Conservation (phyloP, 2,329 filamentous ascomycete genomes). For the Neurospora sp. region DNA sequence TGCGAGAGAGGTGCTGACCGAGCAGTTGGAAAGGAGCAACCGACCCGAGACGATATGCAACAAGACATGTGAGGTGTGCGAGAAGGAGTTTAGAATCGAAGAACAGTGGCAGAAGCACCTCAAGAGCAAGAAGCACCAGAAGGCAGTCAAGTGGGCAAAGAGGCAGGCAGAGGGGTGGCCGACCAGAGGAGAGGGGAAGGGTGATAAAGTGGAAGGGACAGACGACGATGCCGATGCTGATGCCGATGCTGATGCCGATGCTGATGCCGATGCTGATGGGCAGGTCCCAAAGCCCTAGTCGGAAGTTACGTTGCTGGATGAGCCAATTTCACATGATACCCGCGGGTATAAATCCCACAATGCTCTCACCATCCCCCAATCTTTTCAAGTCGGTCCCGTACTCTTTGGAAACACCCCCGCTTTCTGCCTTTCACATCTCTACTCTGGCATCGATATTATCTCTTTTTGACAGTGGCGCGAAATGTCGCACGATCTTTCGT, state of each 20-base stretch:
- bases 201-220: neutral
- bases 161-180: constrained; percentile 2
- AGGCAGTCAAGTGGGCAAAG: constrained; percentile 10
- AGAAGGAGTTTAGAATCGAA: constrained; percentile 51
- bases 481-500: neutral
- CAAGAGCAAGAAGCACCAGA: constrained; percentile 31
- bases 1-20: constrained; percentile 46
- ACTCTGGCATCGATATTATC: neutral
- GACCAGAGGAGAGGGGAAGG: neutral
- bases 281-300: neutral
- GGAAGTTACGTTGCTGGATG: neutral
- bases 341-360: neutral
- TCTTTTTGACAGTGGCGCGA: neutral
- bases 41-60: constrained; percentile 47
- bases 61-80: constrained; percentile 63
- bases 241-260: neutral
- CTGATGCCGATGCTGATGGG: neutral
- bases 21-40: constrained; percentile 29
- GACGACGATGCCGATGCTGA: neutral
- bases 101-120: constrained; percentile 39
- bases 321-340: neutral
- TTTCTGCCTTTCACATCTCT: neutral
- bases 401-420: neutral
- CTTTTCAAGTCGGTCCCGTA: neutral
- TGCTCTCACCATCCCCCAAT: neutral